Evolutionary conservation across 148 eudicot genomes (phyloP).

Genomic region (Fagopyrum homotropicum): DNA sequence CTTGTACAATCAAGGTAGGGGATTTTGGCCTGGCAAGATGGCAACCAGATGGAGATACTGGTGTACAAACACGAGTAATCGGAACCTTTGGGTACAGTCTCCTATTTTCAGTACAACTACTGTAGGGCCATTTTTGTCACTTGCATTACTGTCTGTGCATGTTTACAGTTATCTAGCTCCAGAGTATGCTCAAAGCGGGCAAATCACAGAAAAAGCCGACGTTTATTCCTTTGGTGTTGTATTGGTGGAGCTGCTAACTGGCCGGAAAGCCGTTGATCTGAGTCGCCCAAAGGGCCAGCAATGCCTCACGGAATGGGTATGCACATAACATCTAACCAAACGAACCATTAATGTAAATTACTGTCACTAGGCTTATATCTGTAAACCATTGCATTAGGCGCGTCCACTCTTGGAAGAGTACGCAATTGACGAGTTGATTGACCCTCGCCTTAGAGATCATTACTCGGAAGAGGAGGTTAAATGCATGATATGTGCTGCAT

Average conservation of each 20-base stretch:
- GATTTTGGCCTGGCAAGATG: slow-evolving; percentile 94
- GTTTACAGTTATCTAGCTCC: slow-evolving; percentile 74
- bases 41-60: slow-evolving; percentile 74
- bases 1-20: slow-evolving; percentile 47
- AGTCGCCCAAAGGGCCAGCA: slow-evolving; percentile 82
- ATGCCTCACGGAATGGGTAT: slow-evolving; percentile 83
- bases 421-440: slow-evolving; percentile 61
- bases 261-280: slow-evolving; percentile 83
- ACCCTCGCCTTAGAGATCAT: slow-evolving; percentile 52
- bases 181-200: slow-evolving; percentile 89
- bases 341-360: too few species aligned
- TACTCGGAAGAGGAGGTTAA: slow-evolving; percentile 71
- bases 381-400: slow-evolving; percentile 36
- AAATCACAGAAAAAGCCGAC: slow-evolving; percentile 86
- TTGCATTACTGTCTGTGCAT: background rate
- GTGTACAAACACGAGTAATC: slow-evolving; percentile 70
- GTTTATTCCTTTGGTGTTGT: slow-evolving; percentile 87
- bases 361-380: too few species aligned
- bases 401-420: slow-evolving; percentile 65
- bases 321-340: background rate
- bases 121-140: background rate
- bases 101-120: background rate
- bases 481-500: slow-evolving; percentile 85
- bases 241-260: slow-evolving; percentile 69
- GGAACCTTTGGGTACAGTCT: slow-evolving; percentile 76